These are phyloP conservation scores for Eucalyptus polybractea DNA, from an alignment of 345 rosid species.

Conservation along the genomic window DNA sequence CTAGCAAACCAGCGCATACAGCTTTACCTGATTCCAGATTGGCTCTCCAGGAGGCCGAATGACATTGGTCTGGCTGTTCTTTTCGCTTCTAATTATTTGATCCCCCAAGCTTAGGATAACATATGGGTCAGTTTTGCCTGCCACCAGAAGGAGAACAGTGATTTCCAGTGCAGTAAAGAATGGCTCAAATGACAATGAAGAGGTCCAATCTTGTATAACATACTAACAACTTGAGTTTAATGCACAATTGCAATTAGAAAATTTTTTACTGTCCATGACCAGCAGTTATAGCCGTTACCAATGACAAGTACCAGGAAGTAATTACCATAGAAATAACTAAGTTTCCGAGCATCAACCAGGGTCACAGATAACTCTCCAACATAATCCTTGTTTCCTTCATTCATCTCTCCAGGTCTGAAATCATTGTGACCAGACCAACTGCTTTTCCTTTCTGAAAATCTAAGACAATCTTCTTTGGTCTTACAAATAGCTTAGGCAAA, in stretches of 20 bases:
- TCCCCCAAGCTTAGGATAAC: conserved; percentile 72
- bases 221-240: neutral
- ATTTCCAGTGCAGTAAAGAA: neutral
- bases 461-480: conserved; percentile 93
- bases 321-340: conserved; percentile 69
- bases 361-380: conserved; percentile 93
- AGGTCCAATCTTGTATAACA: neutral
- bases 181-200: neutral
- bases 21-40: conserved; percentile 93
- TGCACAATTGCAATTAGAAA: neutral
- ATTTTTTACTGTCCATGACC: neutral
- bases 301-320: neutral
- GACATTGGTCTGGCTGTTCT: conserved; percentile 93
- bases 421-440: conserved; percentile 75
- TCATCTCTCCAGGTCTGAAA: conserved; percentile 67
- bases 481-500: conserved; percentile 86
- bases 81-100: conserved; percentile 84
- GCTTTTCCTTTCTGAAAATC: conserved; percentile 94
- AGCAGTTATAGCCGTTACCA: neutral
- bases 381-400: conserved; percentile 83
- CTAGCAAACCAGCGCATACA: neutral
- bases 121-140: conserved; percentile 96
- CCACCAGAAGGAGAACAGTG: neutral
- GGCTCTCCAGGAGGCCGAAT: conserved; percentile 91
- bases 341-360: conserved; percentile 87